Base-by-base conservation (phyloP, 2,329 filamentous ascomycete genomes). In the Arthrinium puccinioides region DNA sequence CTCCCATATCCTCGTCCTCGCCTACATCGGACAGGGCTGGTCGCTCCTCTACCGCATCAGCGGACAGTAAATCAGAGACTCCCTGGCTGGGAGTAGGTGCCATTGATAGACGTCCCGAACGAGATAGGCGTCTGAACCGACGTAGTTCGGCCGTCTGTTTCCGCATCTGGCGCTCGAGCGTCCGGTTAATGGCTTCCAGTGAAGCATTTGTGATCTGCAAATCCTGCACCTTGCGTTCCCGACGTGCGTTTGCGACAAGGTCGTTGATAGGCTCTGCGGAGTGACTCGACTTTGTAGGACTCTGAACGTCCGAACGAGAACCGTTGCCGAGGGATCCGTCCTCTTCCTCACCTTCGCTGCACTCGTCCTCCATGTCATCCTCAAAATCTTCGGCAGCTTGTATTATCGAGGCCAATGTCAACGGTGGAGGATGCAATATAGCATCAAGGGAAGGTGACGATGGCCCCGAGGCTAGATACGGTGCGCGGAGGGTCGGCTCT, bases 181-280 rank as follows among this genome's bases (percentile, higher is more conserved):
- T 92, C 37, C 89, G 76, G 56, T 98, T 98, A 63, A 98, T 97
- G 27, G 92, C 92, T 39, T 95, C 76, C 4, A 98, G 72, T 2
- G 89, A 96, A 1, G 87, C 92, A 54, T 98, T 98, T 38, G 85
- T 95, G 45, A 98, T 98, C 57, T 98, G 87, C 6, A 98, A 69
- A 57, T 98, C 92, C 48, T 97, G 76, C 1, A 98, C 89, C 64
- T 97, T 98, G 43, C 92, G 79, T 60, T 97, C 92, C 24, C 87
- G 77, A 21, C 92, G 78, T 11, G 92, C 92, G 55, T 87, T 92
- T n/a, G 84, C 76, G 9, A 92, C 87, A 6, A 87, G 70, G 42
- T 94, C 88, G 44, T 78, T 84, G 43, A 84, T 66, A 7, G 78
- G 70, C 38, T 82, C 78, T 13, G 74, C 61, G 10, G 70, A 67